phyloP scores from a whole-genome alignment of 2,329 filamentous ascomycete genomes.

The Fusarium euwallaceae region DNA sequence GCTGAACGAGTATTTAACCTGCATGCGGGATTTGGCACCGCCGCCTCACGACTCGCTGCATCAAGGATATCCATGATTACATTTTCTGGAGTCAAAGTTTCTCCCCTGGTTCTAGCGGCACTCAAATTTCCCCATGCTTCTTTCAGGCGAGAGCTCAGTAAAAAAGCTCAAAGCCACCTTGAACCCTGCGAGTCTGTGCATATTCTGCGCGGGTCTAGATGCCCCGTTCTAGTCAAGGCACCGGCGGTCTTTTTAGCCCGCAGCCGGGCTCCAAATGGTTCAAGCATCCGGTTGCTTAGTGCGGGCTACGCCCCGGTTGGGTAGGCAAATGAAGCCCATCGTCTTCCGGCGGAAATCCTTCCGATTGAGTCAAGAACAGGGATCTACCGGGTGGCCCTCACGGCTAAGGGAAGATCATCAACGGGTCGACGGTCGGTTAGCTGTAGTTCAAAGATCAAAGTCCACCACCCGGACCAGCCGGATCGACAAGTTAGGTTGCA shows the following conservation, averaged over 20 bases:
- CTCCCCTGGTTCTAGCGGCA: not conserved
- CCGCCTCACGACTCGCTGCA: not conserved
- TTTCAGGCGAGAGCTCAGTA: not conserved
- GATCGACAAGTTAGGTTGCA: not conserved
- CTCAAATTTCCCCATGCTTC: constrained; percentile 3
- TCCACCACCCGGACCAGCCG: not conserved
- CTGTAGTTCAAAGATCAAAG: not conserved
- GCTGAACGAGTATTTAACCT: constrained; percentile 30
- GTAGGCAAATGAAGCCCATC: not conserved
- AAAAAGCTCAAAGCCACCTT: not conserved
- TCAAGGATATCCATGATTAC: not conserved
- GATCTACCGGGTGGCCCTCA: not conserved
- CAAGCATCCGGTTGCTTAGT: not conserved
- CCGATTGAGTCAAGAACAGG: not conserved
- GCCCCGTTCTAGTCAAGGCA: not conserved
- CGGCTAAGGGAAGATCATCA: not conserved
- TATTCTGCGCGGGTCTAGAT: not conserved
- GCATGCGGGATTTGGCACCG: constrained; percentile 4
- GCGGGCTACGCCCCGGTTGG: not conserved
- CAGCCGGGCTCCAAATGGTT: not conserved
- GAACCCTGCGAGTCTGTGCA: not conserved
- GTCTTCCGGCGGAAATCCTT: not conserved
- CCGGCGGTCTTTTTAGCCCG: not conserved
- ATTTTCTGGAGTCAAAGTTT: not conserved
- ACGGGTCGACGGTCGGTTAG: not conserved